These are phyloP conservation scores for Wallacemonas sp. DNA, from an alignment of 208 protist genomes.

Conservation along the genomic window DNA sequence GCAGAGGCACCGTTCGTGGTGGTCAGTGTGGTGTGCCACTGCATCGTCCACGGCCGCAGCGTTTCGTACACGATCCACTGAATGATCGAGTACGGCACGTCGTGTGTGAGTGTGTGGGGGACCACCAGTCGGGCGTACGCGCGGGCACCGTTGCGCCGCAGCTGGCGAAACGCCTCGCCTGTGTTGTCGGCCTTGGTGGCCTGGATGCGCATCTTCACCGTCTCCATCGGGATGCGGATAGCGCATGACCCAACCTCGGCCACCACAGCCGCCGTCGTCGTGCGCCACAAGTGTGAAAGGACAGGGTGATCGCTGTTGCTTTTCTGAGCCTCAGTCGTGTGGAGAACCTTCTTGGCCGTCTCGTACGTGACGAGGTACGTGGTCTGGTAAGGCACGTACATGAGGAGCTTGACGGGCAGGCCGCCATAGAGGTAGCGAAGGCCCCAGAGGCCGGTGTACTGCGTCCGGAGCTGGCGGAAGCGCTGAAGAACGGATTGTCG, in stretches of 20 bases:
- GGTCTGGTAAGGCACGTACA: conserved; percentile 81
- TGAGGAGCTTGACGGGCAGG: conserved; percentile 63
- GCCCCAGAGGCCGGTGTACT: conserved; percentile 63
- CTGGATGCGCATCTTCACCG: conserved; percentile 84
- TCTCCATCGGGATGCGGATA: conserved; percentile 85
- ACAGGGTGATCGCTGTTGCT: neutral
- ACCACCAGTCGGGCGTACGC: conserved; percentile 46
- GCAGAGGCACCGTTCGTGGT: neutral
- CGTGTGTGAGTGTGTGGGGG: conserved; percentile 76
- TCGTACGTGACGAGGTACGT: conserved; percentile 76
- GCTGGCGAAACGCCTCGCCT: conserved; percentile 39
- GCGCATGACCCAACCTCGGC: conserved; percentile 64
- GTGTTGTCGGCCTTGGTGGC: conserved; percentile 46
- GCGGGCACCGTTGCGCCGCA: conserved; percentile 41
- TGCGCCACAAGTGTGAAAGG: conserved; percentile 32
- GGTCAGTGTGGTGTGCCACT: neutral
- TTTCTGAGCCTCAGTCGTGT: conserved; percentile 2
- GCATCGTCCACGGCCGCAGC: conserved; percentile 57
- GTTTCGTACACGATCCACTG: conserved; percentile 84
- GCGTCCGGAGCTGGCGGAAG: conserved; percentile 25
- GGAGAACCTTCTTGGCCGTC: conserved; percentile 23
- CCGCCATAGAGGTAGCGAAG: conserved; percentile 68
- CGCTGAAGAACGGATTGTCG: conserved; percentile 16
- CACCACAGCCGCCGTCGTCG: conserved; percentile 38
- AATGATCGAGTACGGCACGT: conserved; percentile 77